Conservation (phyloP, 2,329 filamentous ascomycete species). For the Ascochyta lentis region DNA sequence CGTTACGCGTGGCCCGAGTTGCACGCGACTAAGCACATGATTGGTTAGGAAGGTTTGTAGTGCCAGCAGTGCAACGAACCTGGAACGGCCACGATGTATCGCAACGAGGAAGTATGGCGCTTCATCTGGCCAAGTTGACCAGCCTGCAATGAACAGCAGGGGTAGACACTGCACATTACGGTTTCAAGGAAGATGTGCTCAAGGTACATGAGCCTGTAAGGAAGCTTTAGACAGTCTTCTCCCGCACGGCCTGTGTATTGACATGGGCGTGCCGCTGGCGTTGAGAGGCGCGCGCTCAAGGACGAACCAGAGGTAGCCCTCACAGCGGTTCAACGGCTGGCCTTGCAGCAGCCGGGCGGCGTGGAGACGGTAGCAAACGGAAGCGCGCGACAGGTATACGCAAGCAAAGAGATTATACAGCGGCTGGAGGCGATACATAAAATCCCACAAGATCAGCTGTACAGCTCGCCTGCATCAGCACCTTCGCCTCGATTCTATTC, state of each 20-base stretch:
- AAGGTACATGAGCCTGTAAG: slow-evolving; percentile 36
- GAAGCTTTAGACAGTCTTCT: slow-evolving; percentile 31
- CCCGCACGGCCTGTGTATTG: slow-evolving; percentile 36
- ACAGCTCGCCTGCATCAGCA: slow-evolving; percentile 29
- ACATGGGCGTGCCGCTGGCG: slow-evolving; percentile 38
- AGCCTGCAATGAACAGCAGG: slow-evolving; percentile 32
- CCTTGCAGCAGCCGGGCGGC: slow-evolving; percentile 30
- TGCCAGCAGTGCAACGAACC: slow-evolving; percentile 26
- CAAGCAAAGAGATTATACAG: slow-evolving; percentile 40
- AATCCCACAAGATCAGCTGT: slow-evolving; percentile 39
- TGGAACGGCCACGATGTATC: slow-evolving; percentile 30
- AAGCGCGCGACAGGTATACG: slow-evolving; percentile 46
- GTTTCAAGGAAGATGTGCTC: slow-evolving; percentile 37
- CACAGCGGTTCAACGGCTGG: slow-evolving; percentile 36
- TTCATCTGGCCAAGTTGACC: slow-evolving; percentile 29
- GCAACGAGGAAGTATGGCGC: slow-evolving; percentile 30
- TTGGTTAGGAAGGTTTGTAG: slow-evolving; percentile 28
- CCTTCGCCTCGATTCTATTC: slow-evolving; percentile 30
- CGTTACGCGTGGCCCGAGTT: slow-evolving; percentile 39
- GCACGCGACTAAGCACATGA: slow-evolving; percentile 24
- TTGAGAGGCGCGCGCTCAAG: slow-evolving; percentile 45
- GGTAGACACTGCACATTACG: slow-evolving; percentile 43
- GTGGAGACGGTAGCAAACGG: slow-evolving; percentile 34
- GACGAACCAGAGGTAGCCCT: slow-evolving; percentile 42
- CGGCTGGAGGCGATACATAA: slow-evolving; percentile 47